phyloP scores from a whole-genome alignment of 2,329 filamentous ascomycete genomes.

The Xylaria sp. region DNA sequence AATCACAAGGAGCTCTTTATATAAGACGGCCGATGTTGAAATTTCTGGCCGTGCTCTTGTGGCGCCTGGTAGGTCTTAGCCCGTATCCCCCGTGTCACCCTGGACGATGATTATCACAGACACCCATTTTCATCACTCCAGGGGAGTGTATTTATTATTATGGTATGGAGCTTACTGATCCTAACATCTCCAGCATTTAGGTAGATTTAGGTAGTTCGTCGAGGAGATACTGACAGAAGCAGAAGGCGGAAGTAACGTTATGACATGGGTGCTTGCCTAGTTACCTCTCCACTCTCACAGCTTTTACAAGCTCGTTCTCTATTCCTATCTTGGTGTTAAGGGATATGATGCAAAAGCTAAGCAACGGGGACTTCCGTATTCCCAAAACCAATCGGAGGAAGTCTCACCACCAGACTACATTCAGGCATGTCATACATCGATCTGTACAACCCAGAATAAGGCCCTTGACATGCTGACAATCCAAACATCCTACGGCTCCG shows the following conservation, averaged over 20 bases:
- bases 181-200: neutral
- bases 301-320: slow-evolving; percentile 1
- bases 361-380: slow-evolving; percentile 11
- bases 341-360: neutral
- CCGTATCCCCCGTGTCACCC: neutral
- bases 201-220: slow-evolving; percentile 3
- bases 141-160: slow-evolving; percentile 20
- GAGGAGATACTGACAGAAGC: neutral
- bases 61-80: neutral
- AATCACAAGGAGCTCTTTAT: slow-evolving; percentile 25
- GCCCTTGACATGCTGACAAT: slow-evolving; percentile 29
- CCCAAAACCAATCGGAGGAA: slow-evolving; percentile 18
- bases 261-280: slow-evolving; percentile 12
- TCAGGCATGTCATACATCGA: slow-evolving; percentile 15
- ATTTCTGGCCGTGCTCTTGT: neutral
- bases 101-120: slow-evolving; percentile 7
- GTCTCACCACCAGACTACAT: slow-evolving; percentile 10
- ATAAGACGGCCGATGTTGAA: neutral
- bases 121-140: slow-evolving; percentile 6
- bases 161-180: slow-evolving; percentile 13
- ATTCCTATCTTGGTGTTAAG: slow-evolving; percentile 4
- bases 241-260: slow-evolving; percentile 10
- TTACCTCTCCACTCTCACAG: slow-evolving; percentile 11
- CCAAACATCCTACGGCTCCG: slow-evolving; percentile 8
- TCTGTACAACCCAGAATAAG: neutral